Evolutionary conservation across 208 protist genomes (phyloP), one percentile per base, ranked within the genome.

Genomic region (Leptomonas pyrrhocoris): DNA sequence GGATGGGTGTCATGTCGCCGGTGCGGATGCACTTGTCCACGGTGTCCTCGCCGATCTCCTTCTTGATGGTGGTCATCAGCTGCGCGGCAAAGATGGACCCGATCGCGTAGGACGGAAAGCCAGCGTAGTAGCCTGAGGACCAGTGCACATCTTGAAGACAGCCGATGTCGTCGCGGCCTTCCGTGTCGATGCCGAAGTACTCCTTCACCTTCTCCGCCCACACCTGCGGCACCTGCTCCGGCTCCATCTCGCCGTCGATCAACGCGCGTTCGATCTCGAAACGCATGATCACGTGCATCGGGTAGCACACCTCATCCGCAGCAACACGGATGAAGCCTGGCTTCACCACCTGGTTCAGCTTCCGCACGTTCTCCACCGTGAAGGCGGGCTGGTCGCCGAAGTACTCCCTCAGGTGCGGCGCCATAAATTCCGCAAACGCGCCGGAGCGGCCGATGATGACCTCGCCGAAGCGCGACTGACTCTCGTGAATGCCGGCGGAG

Each of bases 271-370:
- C 93, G 25, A 98, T 93, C 53, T 96, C 92, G 79, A 89, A 97
- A 28, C 95, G 83, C 51, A 98, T 57, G 28, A 97, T 83, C 48
- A 98, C 68, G 73, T 98, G 95, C 67, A 97, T 60, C 1, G 90
- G 85, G 83, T 98, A 98, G 70, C 84, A 93, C 36, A 98, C 74
- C 82, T 98, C 95, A 55, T 98, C 95, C 1, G 93, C 85, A 40
- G 79, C 28, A 21, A 97, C 83, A 42, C 95, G 90, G 58, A 97
- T 97, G 48, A 78, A 82, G 40, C 84, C 79, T 2, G 90, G 90
- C 48, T 85, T 51, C 23, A 96, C 92, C 3, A 19, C 21, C 51
- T 88, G 90, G 49, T 58, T 36, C n/a, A 83, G 11, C 19, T 61
- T n/a, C 18, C 62, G 70, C 75, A 96, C 48, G 61, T 94, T 94